Evolutionary conservation across 176 grass and related monocot species (phyloP).

Genomic region (Rhynchospora pubera): DNA sequence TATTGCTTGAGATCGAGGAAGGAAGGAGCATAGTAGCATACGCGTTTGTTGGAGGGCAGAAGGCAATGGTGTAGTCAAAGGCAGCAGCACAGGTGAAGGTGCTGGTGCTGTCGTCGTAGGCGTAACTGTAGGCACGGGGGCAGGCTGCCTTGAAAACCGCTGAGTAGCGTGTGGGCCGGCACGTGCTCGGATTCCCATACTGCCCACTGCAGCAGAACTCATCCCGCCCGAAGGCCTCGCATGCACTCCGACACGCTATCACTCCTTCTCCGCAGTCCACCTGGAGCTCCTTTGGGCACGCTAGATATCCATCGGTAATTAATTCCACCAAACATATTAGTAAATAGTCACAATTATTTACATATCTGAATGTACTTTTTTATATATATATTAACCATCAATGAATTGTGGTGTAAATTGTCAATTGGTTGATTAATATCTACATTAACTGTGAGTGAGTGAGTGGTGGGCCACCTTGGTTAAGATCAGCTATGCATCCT

Average conservation of each 20-base stretch:
- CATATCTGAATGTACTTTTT: too few relatives aligned
- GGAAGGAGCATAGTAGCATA: conserved; percentile 13
- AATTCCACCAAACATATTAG: background rate
- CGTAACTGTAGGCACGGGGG: conserved; percentile 83
- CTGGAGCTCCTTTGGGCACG: conserved; percentile 77
- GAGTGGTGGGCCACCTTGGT: conserved; percentile 36
- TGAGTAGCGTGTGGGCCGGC: conserved; percentile 66
- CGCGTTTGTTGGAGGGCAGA: conserved; percentile 54
- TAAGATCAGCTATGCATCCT: conserved; percentile 68
- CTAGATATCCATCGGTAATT: conserved; percentile 19
- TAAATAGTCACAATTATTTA: too few relatives aligned
- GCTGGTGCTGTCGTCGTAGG: conserved; percentile 71
- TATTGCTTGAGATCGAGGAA: background rate
- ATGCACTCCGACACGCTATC: conserved; percentile 79
- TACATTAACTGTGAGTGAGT: background rate
- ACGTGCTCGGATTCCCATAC: conserved; percentile 56
- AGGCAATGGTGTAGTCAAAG: conserved; percentile 68
- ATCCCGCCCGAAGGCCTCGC: conserved; percentile 71
- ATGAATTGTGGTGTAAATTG: too few relatives aligned
- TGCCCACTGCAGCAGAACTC: conserved; percentile 91
- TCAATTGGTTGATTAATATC: too few relatives aligned
- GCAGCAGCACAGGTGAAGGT: conserved; percentile 65
- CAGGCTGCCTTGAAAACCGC: conserved; percentile 75
- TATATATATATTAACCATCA: too few relatives aligned
- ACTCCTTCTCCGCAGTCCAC: conserved; percentile 39